Base-by-base conservation (phyloP, 1,284 basidiomycete species). In the Meira miltonrushii region DNA sequence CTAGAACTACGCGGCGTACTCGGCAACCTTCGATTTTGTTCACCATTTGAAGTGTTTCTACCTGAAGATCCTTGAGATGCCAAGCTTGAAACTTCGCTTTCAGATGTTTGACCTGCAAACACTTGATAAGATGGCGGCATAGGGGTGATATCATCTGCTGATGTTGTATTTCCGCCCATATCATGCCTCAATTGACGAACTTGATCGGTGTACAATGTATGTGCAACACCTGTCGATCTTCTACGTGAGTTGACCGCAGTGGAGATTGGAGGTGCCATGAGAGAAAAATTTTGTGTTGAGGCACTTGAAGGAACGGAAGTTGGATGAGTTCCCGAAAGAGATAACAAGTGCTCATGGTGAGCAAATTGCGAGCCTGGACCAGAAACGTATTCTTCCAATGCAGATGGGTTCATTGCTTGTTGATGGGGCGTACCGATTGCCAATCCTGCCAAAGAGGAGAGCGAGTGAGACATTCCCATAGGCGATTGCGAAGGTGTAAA, bases 61-160 rank as follows among this genome's bases (percentile, higher is more conserved):
- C 3, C 28, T 8, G 28, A 33, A 33, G 28, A 33, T 33, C 28
- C 28, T 33, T 33, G 28, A 33, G 28, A 33, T 33, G 21, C 25
- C 46, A 48, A 21, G 55, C 59, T 62, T 54, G 17, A 47, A 4
- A 57, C 23, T 17, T 38, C 56, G 8, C 39, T 23, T 33, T 33
- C 28, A 33, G 64, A 48, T 9, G 60, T 17, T 41, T 66, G 65
- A 39, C 68, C 68, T 1, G 56, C 53, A 38, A 71, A 70, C 9
- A 59, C 63, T 40, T 66, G 61, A 0, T 58, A 61, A 28, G 61
- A 62, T 5, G 61, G 57, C 2, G 67, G 69, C 69, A 71, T 69
- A 33, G 67, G 69, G 7, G 66, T 69, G 0, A 60, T 61, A 53
- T 69, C 67, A 41, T 68, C 62, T 33, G 13, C 13, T 19, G 8